Base-by-base conservation (phyloP, 2,329 filamentous ascomycete genomes). In the Paraphaeosphaeria minitans region DNA sequence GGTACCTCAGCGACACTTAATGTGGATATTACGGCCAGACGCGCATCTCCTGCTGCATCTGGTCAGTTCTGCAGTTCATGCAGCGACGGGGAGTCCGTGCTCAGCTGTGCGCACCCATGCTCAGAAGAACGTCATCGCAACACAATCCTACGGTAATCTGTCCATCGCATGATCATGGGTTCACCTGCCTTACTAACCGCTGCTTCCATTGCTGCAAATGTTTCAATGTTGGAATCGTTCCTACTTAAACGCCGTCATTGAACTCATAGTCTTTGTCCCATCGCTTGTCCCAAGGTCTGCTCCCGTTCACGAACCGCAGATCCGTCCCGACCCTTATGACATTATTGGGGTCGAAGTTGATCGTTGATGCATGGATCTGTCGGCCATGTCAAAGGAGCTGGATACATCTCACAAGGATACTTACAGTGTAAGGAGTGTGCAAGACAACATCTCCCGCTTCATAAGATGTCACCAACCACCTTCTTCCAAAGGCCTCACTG, bases 321-420 rank as follows among this genome's bases (percentile, higher is more conserved):
- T 86, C 84, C 2, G 84, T 86, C 0, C 82, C 84, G 0, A 86
- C 77, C 1, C 84, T 78, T 49, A 86, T 86, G 0, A 81, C 70
- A 55, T 82, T 81, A 6, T 81, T 73, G 0, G 79, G 77, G 45
- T 85, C 83, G 48, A 82, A 76, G 53, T 86, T 87, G 57, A 85
- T 76, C 0, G 82, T 84, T 1, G 83, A 85, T 0, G 84, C 83
- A 66, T 86, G 84, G 19, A 86, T 85, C 83, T 84, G 55, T 1
- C 12, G 35, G 5, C 2, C 27, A n/a, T 31, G 31, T 71, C 37
- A 72, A 63, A 31, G 19, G 21, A 10, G 8, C 9, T 16, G 8
- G 13, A 7, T 14, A 1, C 14, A 9, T 4, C 8, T 29, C 7
- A n/a, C 12, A 4, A 33, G 4, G 14, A 19, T n/a, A 56, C 67